Conservation (phyloP, 164 flowering plant genomes). For the Vitis amurensis region DNA sequence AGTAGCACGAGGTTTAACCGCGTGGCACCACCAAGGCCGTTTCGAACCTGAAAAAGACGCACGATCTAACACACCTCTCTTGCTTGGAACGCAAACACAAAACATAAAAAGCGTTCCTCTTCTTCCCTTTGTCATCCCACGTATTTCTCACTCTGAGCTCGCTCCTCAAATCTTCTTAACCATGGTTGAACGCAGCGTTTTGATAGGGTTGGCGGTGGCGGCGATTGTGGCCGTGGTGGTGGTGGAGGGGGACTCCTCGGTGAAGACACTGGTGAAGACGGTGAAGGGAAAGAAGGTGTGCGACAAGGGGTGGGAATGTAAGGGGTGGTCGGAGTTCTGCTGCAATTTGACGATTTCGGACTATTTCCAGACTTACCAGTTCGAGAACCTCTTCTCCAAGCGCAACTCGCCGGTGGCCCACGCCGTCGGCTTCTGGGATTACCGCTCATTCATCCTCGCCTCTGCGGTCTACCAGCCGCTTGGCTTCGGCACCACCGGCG, state of each 20-base stretch:
- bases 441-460: constrained; percentile 71
- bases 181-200: too few relatives aligned
- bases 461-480: constrained; percentile 60
- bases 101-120: too few relatives aligned
- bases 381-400: constrained; percentile 84
- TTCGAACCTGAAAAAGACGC: too few relatives aligned
- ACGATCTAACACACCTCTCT: too few relatives aligned
- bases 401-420: constrained; percentile 79
- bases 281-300: constrained; percentile 61
- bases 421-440: constrained; percentile 90
- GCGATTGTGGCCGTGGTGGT: too few relatives aligned
- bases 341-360: constrained; percentile 88
- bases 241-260: background rate
- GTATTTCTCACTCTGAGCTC: too few relatives aligned
- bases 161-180: too few relatives aligned
- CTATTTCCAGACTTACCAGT: constrained; percentile 70
- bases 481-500: constrained; percentile 92
- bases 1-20: too few relatives aligned
- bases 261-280: constrained; percentile 32
- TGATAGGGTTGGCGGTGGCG: too few relatives aligned
- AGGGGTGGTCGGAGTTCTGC: constrained; percentile 45
- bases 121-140: too few relatives aligned
- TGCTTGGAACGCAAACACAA: too few relatives aligned
- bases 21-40: too few relatives aligned
- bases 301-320: constrained; percentile 78